A percentile compares a stretch with the other conserved stretches of the same genome.
phyloP scores from a whole-genome alignment of 2,329 filamentous ascomycete species.

The Didymella arachidicola region DNA sequence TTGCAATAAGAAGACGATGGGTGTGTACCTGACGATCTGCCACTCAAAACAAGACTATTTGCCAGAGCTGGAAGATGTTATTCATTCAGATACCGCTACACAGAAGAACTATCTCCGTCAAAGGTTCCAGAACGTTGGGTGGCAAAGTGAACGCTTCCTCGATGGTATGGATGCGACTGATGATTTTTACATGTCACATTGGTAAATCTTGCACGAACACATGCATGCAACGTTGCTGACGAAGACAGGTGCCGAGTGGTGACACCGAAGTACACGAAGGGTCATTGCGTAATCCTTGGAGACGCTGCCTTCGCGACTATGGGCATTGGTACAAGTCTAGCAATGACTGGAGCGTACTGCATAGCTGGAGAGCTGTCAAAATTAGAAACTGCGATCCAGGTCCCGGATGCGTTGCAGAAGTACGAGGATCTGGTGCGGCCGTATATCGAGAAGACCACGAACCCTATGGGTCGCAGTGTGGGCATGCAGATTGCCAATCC shows the following conservation, averaged over 20 bases:
- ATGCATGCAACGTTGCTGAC: neutral
- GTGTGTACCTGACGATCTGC: conserved; percentile 37
- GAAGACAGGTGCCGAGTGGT: conserved; percentile 59
- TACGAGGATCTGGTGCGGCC: conserved; percentile 35
- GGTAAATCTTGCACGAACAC: neutral
- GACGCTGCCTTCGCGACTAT: conserved; percentile 58
- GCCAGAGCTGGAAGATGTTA: conserved; percentile 27
- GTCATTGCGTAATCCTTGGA: conserved; percentile 61
- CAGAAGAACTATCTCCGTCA: conserved; percentile 53
- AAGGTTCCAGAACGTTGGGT: conserved; percentile 53
- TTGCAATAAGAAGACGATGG: conserved; percentile 34
- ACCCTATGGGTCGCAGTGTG: conserved; percentile 5
- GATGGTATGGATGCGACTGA: conserved; percentile 50
- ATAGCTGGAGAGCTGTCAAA: conserved; percentile 50
- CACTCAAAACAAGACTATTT: conserved; percentile 22
- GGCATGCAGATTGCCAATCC: conserved; percentile 41
- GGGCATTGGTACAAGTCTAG: conserved; percentile 43
- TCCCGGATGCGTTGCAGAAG: conserved; percentile 29
- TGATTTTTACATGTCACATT: conserved; percentile 14
- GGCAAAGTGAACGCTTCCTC: conserved; percentile 56
- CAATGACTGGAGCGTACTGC: conserved; percentile 51
- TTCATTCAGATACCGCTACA: conserved; percentile 44
- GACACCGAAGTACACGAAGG: conserved; percentile 54
- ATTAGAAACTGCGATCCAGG: conserved; percentile 26
- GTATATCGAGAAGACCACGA: conserved; percentile 26